Conservation (phyloP, 177 flowering plant species). For the Vitis hybrid region DNA sequence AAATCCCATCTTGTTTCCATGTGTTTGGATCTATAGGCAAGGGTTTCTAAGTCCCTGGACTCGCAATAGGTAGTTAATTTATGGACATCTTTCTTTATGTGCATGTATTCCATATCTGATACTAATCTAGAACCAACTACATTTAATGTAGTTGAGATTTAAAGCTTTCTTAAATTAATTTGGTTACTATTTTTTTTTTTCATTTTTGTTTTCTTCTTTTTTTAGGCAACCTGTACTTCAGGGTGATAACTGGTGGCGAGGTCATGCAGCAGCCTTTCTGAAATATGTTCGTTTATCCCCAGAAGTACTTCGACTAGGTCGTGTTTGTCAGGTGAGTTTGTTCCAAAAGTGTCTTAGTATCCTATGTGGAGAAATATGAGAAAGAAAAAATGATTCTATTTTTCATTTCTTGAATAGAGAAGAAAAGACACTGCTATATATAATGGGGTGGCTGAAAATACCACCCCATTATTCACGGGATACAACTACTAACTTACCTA, state of each 20-base stretch:
- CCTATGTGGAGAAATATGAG: no score
- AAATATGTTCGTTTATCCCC: conserved; percentile 56
- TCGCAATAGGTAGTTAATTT: conserved; percentile 54
- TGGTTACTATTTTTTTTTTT: not conserved
- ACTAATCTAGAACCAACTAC: not conserved
- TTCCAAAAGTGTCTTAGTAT: no score
- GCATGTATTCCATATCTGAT: not conserved
- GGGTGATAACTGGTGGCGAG: conserved; percentile 97
- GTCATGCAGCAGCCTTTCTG: conserved; percentile 91
- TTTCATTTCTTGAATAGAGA: no score
- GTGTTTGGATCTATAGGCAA: conserved; percentile 85
- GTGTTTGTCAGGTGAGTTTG: no score
- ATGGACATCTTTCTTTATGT: conserved; percentile 4
- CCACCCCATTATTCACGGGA: no score
- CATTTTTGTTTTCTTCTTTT: conserved; percentile 2
- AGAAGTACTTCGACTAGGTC: conserved; percentile 49
- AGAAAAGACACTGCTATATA: no score
- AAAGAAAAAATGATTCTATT: no score
- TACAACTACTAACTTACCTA: no score
- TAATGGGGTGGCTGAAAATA: no score
- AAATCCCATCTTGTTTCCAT: conserved; percentile 70
- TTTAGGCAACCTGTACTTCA: conserved; percentile 65
- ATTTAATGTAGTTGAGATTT: not conserved
- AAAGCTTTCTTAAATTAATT: conserved; percentile 1
- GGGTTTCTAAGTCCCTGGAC: conserved; percentile 77